Evolutionary conservation across 192 early-diverging fungal species (phyloP), one percentile per base, ranked within the genome.

Genomic region (Spinellus fusiger): DNA sequence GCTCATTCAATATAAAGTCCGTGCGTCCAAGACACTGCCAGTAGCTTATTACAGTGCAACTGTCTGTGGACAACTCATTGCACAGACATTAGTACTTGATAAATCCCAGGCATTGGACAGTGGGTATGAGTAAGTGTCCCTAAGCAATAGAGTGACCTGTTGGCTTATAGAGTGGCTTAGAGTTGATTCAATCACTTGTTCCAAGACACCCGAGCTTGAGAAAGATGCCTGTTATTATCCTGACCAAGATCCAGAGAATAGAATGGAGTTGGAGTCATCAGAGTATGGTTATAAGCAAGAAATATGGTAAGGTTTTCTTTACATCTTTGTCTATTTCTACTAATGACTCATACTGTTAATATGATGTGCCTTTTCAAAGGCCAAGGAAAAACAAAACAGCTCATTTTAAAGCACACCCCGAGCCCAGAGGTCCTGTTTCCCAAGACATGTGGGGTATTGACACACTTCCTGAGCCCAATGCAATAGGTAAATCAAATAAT

Each of bases 11-110:
- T 32, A 1, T 6, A 4, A 28, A 61, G 61, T 63, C 12, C 33
- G 40, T 7, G 34, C 50, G 1, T 58, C 67, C n/a, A 60, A 37
- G 15, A 15, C 29, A 29, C 9, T 18, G 7, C 54, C 54, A 34
- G 27, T 22, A 31, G 15, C 63, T 5, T 69, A 58, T 46, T 69
- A 69, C 20, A 57, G 35, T 28, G 38, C 56, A 5, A 63, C 67
- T 16, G 29, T 49, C 20, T 27, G 59, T 12, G 67, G 67, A 15
- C 67, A 69, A 22, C 49, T 69, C 7, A 20, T 55, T 18, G 40
- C 61, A 6, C 48, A 57, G 5, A 63, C 61, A 22, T 49, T 69
- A n/a, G 46, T 55, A 1, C 47, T 15, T 32, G 49, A 62, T 37
- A 52, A 47, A 50, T 27, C 12, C 63, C 2, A 29, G 27, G 3